These are phyloP conservation scores for Moricandia arvensis DNA, from an alignment of 345 rosid species.

Conservation along the genomic window DNA sequence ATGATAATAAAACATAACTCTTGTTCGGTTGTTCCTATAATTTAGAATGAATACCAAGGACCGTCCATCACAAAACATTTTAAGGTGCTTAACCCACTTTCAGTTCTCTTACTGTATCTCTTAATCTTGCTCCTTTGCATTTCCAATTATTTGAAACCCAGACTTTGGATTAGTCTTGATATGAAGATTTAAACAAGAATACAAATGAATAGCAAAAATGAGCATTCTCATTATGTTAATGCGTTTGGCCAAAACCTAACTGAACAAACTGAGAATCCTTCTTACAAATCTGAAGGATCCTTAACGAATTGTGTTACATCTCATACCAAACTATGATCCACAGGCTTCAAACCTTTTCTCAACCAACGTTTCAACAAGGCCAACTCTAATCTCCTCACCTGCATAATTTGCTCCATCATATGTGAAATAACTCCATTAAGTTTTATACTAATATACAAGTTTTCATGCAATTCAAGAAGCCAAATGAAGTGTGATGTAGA, in stretches of 20 bases:
- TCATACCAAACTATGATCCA: slow-evolving; percentile 54
- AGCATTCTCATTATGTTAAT: slow-evolving; percentile 47
- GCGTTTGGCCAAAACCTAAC: slow-evolving; percentile 32
- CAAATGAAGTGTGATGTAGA: background rate
- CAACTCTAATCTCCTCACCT: slow-evolving; percentile 89
- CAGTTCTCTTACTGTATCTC: background rate
- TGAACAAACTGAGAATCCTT: slow-evolving; percentile 24
- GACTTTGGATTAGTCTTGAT: background rate
- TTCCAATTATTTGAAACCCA: background rate
- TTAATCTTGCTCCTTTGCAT: background rate
- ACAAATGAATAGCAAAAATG: slow-evolving; percentile 36
- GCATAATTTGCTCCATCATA: slow-evolving; percentile 15
- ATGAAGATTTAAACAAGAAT: background rate
- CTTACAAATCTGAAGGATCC: slow-evolving; percentile 49
- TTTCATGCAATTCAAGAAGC: background rate
- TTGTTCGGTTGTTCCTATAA: background rate
- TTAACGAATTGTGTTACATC: slow-evolving; percentile 61
- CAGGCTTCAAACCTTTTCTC: slow-evolving; percentile 67
- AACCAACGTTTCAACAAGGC: slow-evolving; percentile 56
- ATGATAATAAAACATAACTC: background rate
- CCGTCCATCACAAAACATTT: background rate
- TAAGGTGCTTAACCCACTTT: background rate
- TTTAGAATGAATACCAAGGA: background rate
- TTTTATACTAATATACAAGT: background rate
- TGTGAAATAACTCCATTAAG: background rate